Percentiles rank a stretch among this genome's conserved stretches.
These are phyloP conservation scores for Citropsis articulata DNA, from an alignment of 345 rosid species.

Conservation along the genomic window DNA sequence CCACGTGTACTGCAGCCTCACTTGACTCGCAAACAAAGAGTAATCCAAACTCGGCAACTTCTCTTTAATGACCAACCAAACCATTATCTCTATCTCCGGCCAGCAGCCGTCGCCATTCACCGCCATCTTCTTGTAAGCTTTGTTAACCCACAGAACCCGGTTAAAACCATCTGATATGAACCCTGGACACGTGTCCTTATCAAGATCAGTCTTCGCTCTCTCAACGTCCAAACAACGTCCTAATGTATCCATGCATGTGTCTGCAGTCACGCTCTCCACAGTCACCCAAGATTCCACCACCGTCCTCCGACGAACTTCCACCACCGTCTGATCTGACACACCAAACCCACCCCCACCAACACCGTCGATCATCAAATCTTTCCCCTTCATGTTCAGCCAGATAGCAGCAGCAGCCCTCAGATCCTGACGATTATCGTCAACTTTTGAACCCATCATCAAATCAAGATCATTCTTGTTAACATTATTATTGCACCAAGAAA, in stretches of 20 bases:
- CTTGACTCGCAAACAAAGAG: conserved; percentile 53
- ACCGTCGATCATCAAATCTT: not conserved
- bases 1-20: conserved; percentile 58
- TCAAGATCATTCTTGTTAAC: not conserved
- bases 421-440: not conserved
- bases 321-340: conserved; percentile 6
- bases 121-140: conserved; percentile 54
- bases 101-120: conserved; percentile 4
- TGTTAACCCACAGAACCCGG: conserved; percentile 60
- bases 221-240: conserved; percentile 23
- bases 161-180: conserved; percentile 55
- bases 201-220: conserved; percentile 29
- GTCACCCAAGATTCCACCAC: conserved; percentile 10
- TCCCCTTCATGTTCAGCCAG: not conserved
- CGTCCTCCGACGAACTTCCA: not conserved
- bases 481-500: not conserved
- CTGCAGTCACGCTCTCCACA: conserved; percentile 33
- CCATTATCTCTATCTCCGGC: conserved; percentile 21
- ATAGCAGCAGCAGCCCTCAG: not conserved
- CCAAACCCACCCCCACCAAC: not conserved
- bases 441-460: not conserved
- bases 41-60: conserved; percentile 28
- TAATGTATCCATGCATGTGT: conserved; percentile 23
- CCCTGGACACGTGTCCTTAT: conserved; percentile 68
- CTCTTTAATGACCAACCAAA: conserved; percentile 43